Base-by-base conservation (phyloP, 2,329 filamentous ascomycete species). In the Corinectria fuckeliana region DNA sequence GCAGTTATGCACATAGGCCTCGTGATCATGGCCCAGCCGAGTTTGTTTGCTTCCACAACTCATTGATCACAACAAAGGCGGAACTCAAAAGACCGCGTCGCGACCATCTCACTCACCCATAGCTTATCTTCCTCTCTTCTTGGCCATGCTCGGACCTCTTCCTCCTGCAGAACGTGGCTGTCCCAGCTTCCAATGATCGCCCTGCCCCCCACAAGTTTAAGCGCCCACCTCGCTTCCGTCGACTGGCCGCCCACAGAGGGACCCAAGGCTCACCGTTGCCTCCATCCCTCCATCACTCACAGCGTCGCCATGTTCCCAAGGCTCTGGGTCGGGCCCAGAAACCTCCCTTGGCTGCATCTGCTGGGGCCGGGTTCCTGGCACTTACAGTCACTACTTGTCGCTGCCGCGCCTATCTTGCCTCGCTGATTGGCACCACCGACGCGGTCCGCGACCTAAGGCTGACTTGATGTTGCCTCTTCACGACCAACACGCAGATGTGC, bases 371-470 rank as follows among this genome's bases (percentile, higher is more conserved):
- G 53, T 25, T 48, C 41, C 32, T 48, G 47, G 39, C 47, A 50
- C 25, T 23, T 39, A 28, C 10, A 65, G 16, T 30, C 58, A 45
- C 59, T 57, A 59, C 51, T 61, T 64, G 61, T 68, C 66, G 65
- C 68, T 50, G 42, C 61, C 69, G 69, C 69, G 69, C 67, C 61
- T 71, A 71, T 56, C 50, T 66, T 61, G 41, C 9, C 39, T 55
- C 51, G 45, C 6, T 71, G 62, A 71, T 71, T 71, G 69, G 69
- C 48, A 39, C 61, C 52, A 36, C 51, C 64, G n/a, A 60, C 55
- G 64, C 69, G 67, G 69, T 68, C 50, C 53, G 44, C 55, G 47
- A 49, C 58, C 49, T 53, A 55, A 63, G 64, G 61, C 64, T 59
- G 62, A 62, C 60, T 60, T 50, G 45, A 34, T 62, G 56, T 44